A percentile compares a stretch with the other conserved stretches of the same genome.
phyloP scores from a whole-genome alignment of 345 rosid genomes.

The Eucalyptus marginata region DNA sequence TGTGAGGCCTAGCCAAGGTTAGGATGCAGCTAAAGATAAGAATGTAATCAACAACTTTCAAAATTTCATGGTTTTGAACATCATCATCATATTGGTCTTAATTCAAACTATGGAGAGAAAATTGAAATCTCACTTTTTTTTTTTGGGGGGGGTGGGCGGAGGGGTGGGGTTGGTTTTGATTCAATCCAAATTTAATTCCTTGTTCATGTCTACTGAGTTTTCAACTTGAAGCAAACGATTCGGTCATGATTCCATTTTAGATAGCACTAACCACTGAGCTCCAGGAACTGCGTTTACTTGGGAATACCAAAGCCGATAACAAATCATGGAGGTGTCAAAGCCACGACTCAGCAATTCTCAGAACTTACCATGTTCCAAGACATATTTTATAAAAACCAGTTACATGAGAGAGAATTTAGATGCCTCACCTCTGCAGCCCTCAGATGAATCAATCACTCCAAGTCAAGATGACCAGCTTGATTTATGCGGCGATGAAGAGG shows the following conservation, averaged over 20 bases:
- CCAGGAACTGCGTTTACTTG: not conserved
- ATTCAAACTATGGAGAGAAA: too few species aligned
- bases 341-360: not conserved
- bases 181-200: not conserved
- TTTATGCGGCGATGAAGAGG: not conserved
- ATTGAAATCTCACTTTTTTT: too few species aligned
- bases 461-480: not conserved
- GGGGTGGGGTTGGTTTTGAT: too few species aligned
- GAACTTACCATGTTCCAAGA: not conserved
- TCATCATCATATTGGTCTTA: not conserved
- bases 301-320: not conserved
- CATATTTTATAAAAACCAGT: not conserved
- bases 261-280: not conserved
- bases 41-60: not conserved
- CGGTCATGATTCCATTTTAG: not conserved
- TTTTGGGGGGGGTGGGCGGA: too few species aligned
- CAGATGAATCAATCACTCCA: not conserved
- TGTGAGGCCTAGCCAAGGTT: not conserved
- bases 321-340: not conserved
- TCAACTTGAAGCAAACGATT: not conserved
- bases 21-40: not conserved
- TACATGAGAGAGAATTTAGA: not conserved
- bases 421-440: not conserved
- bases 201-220: not conserved
- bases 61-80: not conserved